Evolutionary conservation across 2,329 filamentous ascomycete genomes (phyloP).

Genomic region (Lecanicillium sp.): DNA sequence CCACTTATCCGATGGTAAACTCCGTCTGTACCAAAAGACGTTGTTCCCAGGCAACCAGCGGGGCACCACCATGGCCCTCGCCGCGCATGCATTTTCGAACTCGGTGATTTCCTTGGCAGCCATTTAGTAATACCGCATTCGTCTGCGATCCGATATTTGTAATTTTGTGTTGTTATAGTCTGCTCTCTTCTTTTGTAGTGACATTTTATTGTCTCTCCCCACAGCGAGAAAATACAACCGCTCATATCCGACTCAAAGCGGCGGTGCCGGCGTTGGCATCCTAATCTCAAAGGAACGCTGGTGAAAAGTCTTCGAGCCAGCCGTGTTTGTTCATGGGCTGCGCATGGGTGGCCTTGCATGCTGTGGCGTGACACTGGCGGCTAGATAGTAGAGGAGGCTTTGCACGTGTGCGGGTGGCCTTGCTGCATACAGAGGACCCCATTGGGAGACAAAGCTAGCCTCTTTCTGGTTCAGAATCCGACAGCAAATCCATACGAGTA

Average conservation of each 20-base stretch:
- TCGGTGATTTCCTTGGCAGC: neutral
- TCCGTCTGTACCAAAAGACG: constrained; percentile 5
- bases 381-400: neutral
- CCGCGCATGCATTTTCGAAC: neutral
- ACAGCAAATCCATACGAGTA: neutral
- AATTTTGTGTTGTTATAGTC: neutral
- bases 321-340: neutral
- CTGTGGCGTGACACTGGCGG: neutral
- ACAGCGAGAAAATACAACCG: neutral
- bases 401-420: neutral
- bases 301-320: neutral
- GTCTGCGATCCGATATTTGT: neutral
- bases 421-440: neutral
- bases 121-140: neutral
- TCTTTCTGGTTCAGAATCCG: neutral
- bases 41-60: constrained; percentile 2
- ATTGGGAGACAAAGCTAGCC: neutral
- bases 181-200: neutral
- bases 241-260: neutral
- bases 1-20: neutral
- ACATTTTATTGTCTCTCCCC: neutral
- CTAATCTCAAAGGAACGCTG: neutral
- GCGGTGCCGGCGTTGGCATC: neutral
- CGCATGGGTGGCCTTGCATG: neutral
- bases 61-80: neutral